Percentiles rank a stretch among this genome's conserved stretches.
These are phyloP conservation scores for Hydrangea macrophylla DNA, from an alignment of 148 eudicot species.

Conservation along the genomic window DNA sequence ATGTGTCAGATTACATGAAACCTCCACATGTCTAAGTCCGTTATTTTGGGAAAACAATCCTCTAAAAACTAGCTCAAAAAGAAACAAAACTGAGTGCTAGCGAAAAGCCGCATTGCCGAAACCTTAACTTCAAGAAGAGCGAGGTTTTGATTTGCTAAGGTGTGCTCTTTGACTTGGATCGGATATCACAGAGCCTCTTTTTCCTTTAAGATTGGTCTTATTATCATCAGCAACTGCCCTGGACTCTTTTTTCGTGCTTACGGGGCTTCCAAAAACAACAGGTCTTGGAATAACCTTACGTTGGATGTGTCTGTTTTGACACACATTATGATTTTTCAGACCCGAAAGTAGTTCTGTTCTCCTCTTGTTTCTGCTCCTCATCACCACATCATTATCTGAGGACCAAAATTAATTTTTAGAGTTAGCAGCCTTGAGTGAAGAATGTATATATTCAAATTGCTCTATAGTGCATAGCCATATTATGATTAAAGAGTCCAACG, in stretches of 20 bases:
- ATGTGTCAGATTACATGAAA: too few relatives aligned
- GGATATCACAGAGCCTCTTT: constrained; percentile 6
- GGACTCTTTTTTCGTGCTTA: constrained; percentile 11
- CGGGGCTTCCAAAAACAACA: constrained; percentile 12
- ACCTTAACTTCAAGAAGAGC: constrained; percentile 3
- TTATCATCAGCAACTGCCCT: constrained; percentile 20
- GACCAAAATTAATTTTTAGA: not conserved
- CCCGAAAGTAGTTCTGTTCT: constrained; percentile 30
- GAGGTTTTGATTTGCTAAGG: constrained; percentile 1
- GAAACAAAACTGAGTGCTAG: not conserved
- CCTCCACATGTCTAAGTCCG: too few relatives aligned
- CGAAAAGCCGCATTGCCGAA: not conserved
- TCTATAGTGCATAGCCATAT: too few relatives aligned
- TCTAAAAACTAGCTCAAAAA: too few relatives aligned
- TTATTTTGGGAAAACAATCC: too few relatives aligned
- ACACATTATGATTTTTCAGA: constrained; percentile 30
- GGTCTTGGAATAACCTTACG: constrained; percentile 32
- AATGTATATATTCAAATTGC: too few relatives aligned
- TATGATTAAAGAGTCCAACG: too few relatives aligned
- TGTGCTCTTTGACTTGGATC: constrained; percentile 17
- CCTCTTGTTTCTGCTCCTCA: constrained; percentile 42
- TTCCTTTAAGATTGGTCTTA: constrained; percentile 7
- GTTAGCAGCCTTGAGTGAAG: too few relatives aligned
- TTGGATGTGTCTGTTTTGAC: constrained; percentile 32
- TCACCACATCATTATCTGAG: constrained; percentile 55